These are phyloP conservation scores for Fragaria iinumae DNA, from an alignment of 306 rosid species.

Conservation along the genomic window DNA sequence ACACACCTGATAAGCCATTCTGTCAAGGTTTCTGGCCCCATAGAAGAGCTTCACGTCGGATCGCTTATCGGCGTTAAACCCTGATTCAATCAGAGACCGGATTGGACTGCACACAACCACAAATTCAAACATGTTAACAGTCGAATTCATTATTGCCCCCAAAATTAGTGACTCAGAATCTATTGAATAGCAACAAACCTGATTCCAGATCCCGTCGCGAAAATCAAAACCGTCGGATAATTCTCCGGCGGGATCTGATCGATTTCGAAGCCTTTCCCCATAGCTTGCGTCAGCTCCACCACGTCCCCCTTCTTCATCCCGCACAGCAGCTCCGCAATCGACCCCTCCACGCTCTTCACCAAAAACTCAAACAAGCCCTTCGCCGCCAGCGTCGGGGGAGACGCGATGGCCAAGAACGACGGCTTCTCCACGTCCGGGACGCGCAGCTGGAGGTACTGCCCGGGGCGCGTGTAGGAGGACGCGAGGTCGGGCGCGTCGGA, in stretches of 20 bases:
- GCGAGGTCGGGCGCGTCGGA: slow-evolving; percentile 78
- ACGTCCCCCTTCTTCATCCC: slow-evolving; percentile 80
- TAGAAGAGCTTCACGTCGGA: slow-evolving; percentile 81
- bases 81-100: slow-evolving; percentile 83
- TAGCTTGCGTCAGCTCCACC: slow-evolving; percentile 69
- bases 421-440: slow-evolving; percentile 58
- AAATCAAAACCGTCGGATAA: slow-evolving; percentile 57
- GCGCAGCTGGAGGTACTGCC: slow-evolving; percentile 87
- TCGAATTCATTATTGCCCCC: neutral
- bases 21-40: slow-evolving; percentile 78
- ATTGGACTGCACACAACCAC: slow-evolving; percentile 57
- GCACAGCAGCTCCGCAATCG: slow-evolving; percentile 83
- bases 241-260: slow-evolving; percentile 69
- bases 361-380: slow-evolving; percentile 74
- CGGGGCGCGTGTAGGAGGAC: slow-evolving; percentile 64
- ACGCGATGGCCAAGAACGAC: slow-evolving; percentile 84
- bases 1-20: slow-evolving; percentile 96
- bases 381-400: slow-evolving; percentile 65
- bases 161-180: neutral
- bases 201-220: slow-evolving; percentile 93
- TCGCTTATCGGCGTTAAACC: slow-evolving; percentile 63
- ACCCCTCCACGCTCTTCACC: slow-evolving; percentile 79
- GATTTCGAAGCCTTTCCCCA: slow-evolving; percentile 81
- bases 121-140: neutral
- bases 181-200: slow-evolving; percentile 34